A percentile compares a stretch with the other conserved stretches of the same genome.
phyloP scores from a whole-genome alignment of 345 rosid genomes.

The Gossypium australe region DNA sequence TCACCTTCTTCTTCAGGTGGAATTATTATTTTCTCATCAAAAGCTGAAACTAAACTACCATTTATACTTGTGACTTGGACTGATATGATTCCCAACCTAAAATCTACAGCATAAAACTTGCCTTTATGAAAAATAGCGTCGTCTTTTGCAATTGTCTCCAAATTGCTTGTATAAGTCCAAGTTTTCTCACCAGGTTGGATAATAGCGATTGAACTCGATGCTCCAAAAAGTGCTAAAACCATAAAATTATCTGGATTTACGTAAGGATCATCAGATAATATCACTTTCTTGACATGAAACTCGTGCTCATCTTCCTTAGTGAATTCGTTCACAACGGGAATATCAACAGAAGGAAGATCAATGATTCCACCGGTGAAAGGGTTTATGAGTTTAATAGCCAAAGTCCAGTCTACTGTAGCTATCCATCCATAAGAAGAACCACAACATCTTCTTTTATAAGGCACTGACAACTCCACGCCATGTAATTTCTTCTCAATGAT shows the following conservation, averaged over 20 bases:
- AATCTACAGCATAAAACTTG: neutral
- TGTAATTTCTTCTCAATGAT: neutral
- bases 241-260: neutral
- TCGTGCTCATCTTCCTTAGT: neutral
- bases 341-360: neutral
- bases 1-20: neutral
- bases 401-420: neutral
- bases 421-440: slow-evolving; percentile 2
- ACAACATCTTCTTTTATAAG: neutral
- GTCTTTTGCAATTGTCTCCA: neutral
- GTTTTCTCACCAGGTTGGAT: neutral
- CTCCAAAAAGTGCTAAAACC: neutral
- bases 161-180: neutral
- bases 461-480: neutral
- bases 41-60: neutral
- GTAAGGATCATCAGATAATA: neutral
- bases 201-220: neutral
- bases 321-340: neutral
- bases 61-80: neutral
- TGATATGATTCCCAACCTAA: neutral
- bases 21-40: no score
- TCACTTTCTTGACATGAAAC: neutral
- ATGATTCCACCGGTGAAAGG: neutral
- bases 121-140: neutral
- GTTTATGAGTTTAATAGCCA: neutral